A percentile compares a stretch with the other conserved stretches of the same genome.
Conservation (phyloP, 1,139 yeast genomes). For the Meyerozyma athensensis region DNA sequence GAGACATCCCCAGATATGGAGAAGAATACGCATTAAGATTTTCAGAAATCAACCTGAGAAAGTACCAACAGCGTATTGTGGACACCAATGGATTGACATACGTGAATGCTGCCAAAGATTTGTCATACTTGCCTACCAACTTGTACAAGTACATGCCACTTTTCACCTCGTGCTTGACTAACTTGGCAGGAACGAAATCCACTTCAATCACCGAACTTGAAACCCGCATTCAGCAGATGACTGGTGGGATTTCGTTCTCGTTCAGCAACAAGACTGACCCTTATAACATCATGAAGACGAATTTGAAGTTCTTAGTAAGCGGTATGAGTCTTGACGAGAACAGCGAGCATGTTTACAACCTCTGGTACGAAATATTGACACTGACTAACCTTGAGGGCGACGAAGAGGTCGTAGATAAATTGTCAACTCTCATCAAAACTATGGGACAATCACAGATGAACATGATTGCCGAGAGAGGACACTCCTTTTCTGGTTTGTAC, state of each 20-base stretch:
- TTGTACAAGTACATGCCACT: slow-evolving; percentile 69
- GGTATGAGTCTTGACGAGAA: slow-evolving; percentile 77
- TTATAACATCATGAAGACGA: slow-evolving; percentile 34
- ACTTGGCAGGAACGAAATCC: slow-evolving; percentile 68
- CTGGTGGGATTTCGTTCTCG: slow-evolving; percentile 77
- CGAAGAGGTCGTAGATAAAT: slow-evolving; percentile 58
- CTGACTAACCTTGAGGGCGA: slow-evolving; percentile 55
- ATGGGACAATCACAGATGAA: slow-evolving; percentile 77
- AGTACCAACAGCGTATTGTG: slow-evolving; percentile 45
- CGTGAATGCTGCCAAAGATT: slow-evolving; percentile 52
- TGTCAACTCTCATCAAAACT: slow-evolving; percentile 67
- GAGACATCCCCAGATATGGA: slow-evolving; percentile 66
- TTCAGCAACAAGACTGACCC: slow-evolving; percentile 58
- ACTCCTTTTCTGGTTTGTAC: slow-evolving; percentile 68
- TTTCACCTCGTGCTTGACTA: slow-evolving; percentile 75
- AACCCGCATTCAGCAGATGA: slow-evolving; percentile 71
- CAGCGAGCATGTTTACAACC: slow-evolving; percentile 50
- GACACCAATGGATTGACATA: slow-evolving; percentile 77
- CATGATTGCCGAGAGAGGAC: slow-evolving; percentile 82
- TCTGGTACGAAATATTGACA: slow-evolving; percentile 65
- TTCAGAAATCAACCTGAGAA: slow-evolving; percentile 23
- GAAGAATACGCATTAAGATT: slow-evolving; percentile 32
- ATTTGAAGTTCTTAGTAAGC: slow-evolving; percentile 47
- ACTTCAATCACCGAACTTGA: slow-evolving; percentile 78
- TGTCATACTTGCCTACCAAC: slow-evolving; percentile 54